phyloP scores from a whole-genome alignment of 257 asterid species.

The Fraxinus cuspidata region DNA sequence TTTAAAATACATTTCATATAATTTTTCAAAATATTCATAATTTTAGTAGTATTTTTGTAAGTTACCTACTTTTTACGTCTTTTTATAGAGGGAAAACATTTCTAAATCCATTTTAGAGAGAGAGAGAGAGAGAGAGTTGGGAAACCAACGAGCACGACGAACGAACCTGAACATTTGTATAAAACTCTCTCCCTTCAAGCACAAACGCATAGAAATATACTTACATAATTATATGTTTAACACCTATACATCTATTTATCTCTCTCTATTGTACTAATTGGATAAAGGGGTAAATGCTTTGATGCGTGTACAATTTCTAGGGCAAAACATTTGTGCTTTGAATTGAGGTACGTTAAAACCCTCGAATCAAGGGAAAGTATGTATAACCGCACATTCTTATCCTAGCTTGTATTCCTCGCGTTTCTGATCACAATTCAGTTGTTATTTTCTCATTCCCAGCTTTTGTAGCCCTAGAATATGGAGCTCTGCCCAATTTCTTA shows the following conservation, averaged over 20 bases:
- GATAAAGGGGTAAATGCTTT: slow-evolving; percentile 21
- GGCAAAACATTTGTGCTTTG: slow-evolving; percentile 31
- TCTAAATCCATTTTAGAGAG: slow-evolving; percentile 30
- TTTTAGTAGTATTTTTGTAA: too few relatives aligned
- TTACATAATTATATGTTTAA: slow-evolving; percentile 12
- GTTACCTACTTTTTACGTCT: not conserved
- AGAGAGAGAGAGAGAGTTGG: slow-evolving; percentile 41
- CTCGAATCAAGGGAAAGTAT: not conserved
- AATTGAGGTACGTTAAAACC: not conserved
- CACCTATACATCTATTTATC: not conserved
- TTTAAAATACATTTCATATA: too few relatives aligned
- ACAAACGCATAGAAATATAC: slow-evolving; percentile 1
- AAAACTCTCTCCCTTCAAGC: slow-evolving; percentile 9
- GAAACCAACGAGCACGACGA: slow-evolving; percentile 39
- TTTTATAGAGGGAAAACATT: slow-evolving; percentile 29
- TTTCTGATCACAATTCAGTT: not conserved
- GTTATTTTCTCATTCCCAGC: not conserved
- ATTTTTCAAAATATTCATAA: too few relatives aligned
- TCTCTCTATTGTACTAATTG: not conserved
- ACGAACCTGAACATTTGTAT: slow-evolving; percentile 16
- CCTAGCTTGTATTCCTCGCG: not conserved
- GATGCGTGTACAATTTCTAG: slow-evolving; percentile 31
- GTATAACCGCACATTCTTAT: not conserved
- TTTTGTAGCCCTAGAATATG: not conserved
- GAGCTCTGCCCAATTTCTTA: not conserved